Evolutionary conservation across 768 basidiomycete species (phyloP).

Genomic region (Naematelia encephala): DNA sequence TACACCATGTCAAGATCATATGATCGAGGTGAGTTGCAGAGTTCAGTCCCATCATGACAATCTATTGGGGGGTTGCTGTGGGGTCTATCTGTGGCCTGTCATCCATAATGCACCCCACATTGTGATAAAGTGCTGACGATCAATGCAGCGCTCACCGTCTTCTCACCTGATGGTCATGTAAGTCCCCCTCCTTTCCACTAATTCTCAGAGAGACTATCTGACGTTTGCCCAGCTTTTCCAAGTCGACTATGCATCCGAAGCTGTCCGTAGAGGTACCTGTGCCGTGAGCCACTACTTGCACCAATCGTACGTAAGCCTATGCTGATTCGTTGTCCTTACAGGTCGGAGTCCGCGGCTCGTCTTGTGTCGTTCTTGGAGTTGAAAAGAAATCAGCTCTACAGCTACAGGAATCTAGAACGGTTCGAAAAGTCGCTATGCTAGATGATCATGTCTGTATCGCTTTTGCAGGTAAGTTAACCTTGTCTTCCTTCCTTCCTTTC

Average conservation of each 20-base stretch:
- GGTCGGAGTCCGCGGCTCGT: constrained; percentile 93
- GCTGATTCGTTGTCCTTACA: constrained; percentile 52
- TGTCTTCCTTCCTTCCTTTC: constrained; percentile 2
- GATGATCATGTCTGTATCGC: constrained; percentile 97
- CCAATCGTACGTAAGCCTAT: neutral
- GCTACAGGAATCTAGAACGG: constrained; percentile 95
- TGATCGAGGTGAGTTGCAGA: constrained; percentile 80
- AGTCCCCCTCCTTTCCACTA: constrained; percentile 13
- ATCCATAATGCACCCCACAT: neutral
- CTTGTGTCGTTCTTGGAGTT: constrained; percentile 92
- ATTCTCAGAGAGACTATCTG: constrained; percentile 8
- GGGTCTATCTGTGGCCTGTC: neutral
- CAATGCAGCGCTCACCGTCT: constrained; percentile 80
- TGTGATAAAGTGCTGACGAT: constrained; percentile 2
- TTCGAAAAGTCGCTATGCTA: constrained; percentile 95
- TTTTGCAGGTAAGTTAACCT: constrained; percentile 75
- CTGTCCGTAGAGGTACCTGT: constrained; percentile 93
- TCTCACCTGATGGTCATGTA: constrained; percentile 97
- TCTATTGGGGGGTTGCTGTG: no score
- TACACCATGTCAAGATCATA: constrained; percentile 70
- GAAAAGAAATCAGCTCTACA: constrained; percentile 99
- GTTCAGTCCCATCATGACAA: no score
- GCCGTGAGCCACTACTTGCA: constrained; percentile 61
- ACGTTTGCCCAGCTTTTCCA: constrained; percentile 54
- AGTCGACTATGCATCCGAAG: constrained; percentile 99